Evolutionary conservation across 2,329 filamentous ascomycete genomes (phyloP), one percentile per base, ranked within the genome.

Genomic region (Monosporascus sp.): DNA sequence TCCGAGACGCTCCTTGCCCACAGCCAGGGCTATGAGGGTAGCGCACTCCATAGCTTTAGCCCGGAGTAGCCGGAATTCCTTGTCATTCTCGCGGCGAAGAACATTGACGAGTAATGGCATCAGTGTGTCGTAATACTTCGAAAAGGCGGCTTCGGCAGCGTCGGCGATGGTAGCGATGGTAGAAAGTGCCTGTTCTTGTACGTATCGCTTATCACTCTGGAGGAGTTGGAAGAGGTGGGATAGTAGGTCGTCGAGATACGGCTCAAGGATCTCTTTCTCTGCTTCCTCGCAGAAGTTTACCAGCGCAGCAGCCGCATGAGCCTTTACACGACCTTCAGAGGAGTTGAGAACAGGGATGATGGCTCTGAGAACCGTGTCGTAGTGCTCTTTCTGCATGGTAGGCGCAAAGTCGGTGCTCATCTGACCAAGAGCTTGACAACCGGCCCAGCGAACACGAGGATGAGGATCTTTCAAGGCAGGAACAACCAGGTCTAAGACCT

Each of bases 1-100:
- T 9, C 90, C 92, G 71, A 99, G 90, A 57, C 89, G 88, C 63
- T 95, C 89, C 71, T 95, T 94, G 50, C 94, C 94, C 55, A 99
- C 94, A 31, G 94, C 94, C 51, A 99, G 77, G 35, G 94, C 90
- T 65, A 99, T 99, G 44, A 99, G 77, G 7, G 94, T 99, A 18
- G 94, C 93, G 67, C 94, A 99, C 72, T 99, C 94, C 94, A 99
- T 99, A 3, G 94, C 94, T 77, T 99, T 99, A 48, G 94, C 94
- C 54, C 93, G 84, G 39, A 99, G 81, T 47, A 97, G 77, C 51
- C 93, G 83, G 72, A 92, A 92, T 66, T 99, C 94, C 74, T 96
- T 97, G 50, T 92, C 90, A 64, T 92, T 93, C 65, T 97, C 91
- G 61, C 91, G 85, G 66, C 87, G 87, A 49, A 99, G 75, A 9